These are phyloP conservation scores for Exophiala viscosa DNA, from an alignment of 2,329 filamentous ascomycete species.

Conservation along the genomic window DNA sequence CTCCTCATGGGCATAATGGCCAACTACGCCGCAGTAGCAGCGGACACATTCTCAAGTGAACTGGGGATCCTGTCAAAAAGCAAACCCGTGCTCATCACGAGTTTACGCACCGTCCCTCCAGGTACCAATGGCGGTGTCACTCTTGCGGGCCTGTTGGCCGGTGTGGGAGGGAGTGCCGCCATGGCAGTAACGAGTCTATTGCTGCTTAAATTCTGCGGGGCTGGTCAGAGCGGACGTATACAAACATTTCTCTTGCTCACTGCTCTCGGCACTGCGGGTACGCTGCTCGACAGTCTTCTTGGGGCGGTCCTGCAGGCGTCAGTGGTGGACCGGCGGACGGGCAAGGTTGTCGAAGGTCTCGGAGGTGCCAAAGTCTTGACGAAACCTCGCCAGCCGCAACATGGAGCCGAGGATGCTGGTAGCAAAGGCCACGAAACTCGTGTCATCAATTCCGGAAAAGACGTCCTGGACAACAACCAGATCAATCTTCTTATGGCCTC, in stretches of 20 bases:
- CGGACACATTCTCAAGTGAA: conserved; percentile 93
- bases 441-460: conserved; percentile 62
- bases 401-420: not conserved
- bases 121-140: conserved; percentile 96
- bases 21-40: conserved; percentile 87
- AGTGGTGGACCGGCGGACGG: conserved; percentile 75
- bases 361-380: conserved; percentile 59
- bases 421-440: conserved; percentile 50
- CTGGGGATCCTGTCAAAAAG: conserved; percentile 80
- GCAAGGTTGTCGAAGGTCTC: conserved; percentile 84
- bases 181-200: conserved; percentile 66
- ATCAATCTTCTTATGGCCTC: conserved; percentile 92
- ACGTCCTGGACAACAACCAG: conserved; percentile 89
- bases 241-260: conserved; percentile 56
- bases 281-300: conserved; percentile 79
- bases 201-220: conserved; percentile 52
- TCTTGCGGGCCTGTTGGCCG: conserved; percentile 66
- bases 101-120: conserved; percentile 71
- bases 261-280: conserved; percentile 72
- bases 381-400: conserved; percentile 13
- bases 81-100: conserved; percentile 80
- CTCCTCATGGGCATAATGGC: conserved; percentile 64
- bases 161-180: conserved; percentile 66
- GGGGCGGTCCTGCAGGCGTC: conserved; percentile 82
- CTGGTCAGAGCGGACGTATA: conserved; percentile 34